Base-by-base conservation (phyloP, 805 yeast species). In the Candida pseudofarinosa region DNA sequence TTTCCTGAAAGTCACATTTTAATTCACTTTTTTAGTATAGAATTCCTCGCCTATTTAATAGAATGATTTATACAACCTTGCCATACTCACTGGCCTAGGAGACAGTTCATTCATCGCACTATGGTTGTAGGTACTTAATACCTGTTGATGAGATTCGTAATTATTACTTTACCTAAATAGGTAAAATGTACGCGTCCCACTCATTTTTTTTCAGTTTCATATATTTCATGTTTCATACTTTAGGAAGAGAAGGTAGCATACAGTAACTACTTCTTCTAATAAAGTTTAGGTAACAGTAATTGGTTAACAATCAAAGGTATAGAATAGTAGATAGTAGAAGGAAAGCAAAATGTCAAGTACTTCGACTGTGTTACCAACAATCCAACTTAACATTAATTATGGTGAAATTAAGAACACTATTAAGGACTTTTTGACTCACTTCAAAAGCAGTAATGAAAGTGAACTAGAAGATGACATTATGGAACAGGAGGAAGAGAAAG, bases 311-410 rank as follows among this genome's bases (percentile, higher is more conserved):
- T 7, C 10, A 23, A 23, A 10, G 10, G 10, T 23, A 23, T 23
- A 23, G 28, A 23, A n/a, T n/a, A n/a, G n/a, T n/a, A n/a, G n/a
- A n/a, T n/a, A n/a, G n/a, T n/a, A 23, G 28, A 7, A 23, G 28
- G 28, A 6, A 23, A 23, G 28, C 10, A 23, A n/a, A 26, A 55
- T 55, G 59, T 53, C 60, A 33, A 46, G 59, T 12, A 50, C 62
- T 12, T 53, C 62, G 3, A 43, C 57, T 1, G 58, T 74, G 32
- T 63, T 83, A 47, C 90, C 89, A 23, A 71, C 88, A 19, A 74
- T 84, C 51, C 83, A 80, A 56, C 65, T 86, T 44, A 77, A 83
- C 47, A 77, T 87, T 60, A 87, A 89, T 66, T 90, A 89, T 62
- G 74, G 73, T 38, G 83, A 79, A 37, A 73, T 88, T 51, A 70